Percentiles rank a stretch among this genome's conserved stretches.
These are phyloP conservation scores for Ophiostoma ips DNA, from an alignment of 2,329 filamentous ascomycete genomes.

Conservation along the genomic window DNA sequence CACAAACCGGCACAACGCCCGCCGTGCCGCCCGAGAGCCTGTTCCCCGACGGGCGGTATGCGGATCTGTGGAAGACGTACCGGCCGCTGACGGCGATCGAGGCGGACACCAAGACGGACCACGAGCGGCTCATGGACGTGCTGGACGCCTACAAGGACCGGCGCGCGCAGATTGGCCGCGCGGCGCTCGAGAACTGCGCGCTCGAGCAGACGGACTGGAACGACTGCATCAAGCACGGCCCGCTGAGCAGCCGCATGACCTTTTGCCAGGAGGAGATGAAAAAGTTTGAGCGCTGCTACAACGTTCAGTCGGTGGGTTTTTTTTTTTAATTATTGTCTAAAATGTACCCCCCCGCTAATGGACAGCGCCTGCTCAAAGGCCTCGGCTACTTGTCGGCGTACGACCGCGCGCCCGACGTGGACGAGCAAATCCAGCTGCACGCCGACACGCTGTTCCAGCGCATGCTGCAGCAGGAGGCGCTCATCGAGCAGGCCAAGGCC, in stretches of 20 bases:
- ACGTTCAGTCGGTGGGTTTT: constrained; percentile 61
- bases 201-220: constrained; percentile 72
- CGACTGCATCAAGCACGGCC: constrained; percentile 65
- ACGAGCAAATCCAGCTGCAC: constrained; percentile 91
- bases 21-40: constrained; percentile 36
- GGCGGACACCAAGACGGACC: constrained; percentile 54
- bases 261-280: constrained; percentile 70
- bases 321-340: not conserved
- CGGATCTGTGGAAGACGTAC: constrained; percentile 89
- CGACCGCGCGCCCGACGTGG: constrained; percentile 49
- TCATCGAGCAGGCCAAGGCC: constrained; percentile 54
- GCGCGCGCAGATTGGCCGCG: constrained; percentile 60
- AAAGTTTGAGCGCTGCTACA: constrained; percentile 75
- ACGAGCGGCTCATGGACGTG: constrained; percentile 68
- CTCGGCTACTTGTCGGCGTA: constrained; percentile 68
- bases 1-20: not conserved
- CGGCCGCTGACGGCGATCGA: constrained; percentile 57
- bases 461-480: constrained; percentile 69
- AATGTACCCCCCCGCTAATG: too few relatives aligned
- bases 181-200: constrained; percentile 87
- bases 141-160: constrained; percentile 75
- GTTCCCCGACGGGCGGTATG: constrained; percentile 50
- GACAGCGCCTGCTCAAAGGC: constrained; percentile 72
- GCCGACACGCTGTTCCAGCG: constrained; percentile 81
- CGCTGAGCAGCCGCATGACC: constrained; percentile 52